Evolutionary conservation across 2,329 filamentous ascomycete species (phyloP).

Genomic region (Aspergillus novoparasiticus): DNA sequence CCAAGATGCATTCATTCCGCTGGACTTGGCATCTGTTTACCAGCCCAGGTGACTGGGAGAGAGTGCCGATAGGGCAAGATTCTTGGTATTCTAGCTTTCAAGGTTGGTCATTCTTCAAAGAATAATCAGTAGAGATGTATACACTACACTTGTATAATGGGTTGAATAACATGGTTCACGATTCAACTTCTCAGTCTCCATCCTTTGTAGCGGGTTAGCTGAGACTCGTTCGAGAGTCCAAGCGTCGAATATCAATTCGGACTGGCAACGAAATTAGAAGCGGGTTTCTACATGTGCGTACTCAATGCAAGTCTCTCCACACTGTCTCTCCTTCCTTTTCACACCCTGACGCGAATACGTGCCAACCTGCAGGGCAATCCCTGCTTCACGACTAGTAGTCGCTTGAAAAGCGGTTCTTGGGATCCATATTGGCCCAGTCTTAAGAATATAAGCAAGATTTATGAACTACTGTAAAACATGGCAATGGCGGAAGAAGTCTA

Average conservation of each 20-base stretch:
- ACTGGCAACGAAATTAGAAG: neutral
- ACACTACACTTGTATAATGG: neutral
- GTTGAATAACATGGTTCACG: too few species aligned
- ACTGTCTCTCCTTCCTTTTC: neutral
- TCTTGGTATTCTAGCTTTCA: neutral
- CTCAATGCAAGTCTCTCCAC: neutral
- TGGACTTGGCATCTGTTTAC: neutral
- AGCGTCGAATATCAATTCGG: neutral
- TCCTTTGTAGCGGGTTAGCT: neutral
- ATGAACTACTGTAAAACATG: neutral
- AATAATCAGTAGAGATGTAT: neutral
- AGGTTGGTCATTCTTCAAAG: neutral
- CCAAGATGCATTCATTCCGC: constrained; percentile 1
- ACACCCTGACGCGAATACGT: neutral
- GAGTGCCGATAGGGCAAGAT: neutral
- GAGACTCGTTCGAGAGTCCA: neutral
- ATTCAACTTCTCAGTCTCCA: neutral
- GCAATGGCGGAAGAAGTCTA: neutral
- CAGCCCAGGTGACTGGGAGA: neutral
- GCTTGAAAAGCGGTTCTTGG: neutral
- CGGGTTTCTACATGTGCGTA: neutral
- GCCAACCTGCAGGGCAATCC: neutral
- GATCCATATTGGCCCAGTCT: too few species aligned
- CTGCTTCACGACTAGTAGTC: neutral
- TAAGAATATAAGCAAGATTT: neutral